phyloP scores from a whole-genome alignment of 208 protist species.

The Acanthamoeba triangularis region DNA sequence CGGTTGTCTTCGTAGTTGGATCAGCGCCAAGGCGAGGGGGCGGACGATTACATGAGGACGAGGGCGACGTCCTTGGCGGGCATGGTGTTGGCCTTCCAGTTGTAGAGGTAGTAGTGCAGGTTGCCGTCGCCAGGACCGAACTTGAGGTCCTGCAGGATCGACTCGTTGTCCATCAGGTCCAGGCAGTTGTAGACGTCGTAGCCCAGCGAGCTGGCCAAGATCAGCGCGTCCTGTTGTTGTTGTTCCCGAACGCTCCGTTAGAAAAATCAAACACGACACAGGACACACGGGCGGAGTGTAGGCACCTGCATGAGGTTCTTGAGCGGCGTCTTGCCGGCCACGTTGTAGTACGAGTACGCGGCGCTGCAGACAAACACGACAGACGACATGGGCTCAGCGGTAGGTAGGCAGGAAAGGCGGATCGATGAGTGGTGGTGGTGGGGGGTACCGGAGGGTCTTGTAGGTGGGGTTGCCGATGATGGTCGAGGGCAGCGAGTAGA shows the following conservation, averaged over 20 bases:
- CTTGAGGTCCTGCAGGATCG: slow-evolving; percentile 96
- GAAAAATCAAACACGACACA: neutral
- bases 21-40: too few species aligned
- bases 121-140: slow-evolving; percentile 98
- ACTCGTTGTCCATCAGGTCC: slow-evolving; percentile 95
- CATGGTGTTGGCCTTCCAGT: slow-evolving; percentile 96
- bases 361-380: slow-evolving; percentile 80
- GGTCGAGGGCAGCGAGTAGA: slow-evolving; percentile 98
- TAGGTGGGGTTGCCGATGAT: slow-evolving; percentile 97
- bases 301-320: slow-evolving; percentile 93
- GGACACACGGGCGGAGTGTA: slow-evolving; percentile 92
- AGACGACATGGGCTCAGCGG: too few species aligned
- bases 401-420: neutral
- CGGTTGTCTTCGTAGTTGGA: too few species aligned
- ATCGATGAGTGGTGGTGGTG: rapidly evolving
- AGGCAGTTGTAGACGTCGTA: slow-evolving; percentile 99
- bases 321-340: slow-evolving; percentile 93
- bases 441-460: slow-evolving; percentile 91
- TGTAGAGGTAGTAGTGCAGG: slow-evolving; percentile 99
- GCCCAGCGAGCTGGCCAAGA: slow-evolving; percentile 82
- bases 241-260: too few species aligned
- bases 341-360: slow-evolving; percentile 98
- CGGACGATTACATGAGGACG: slow-evolving; percentile 94
- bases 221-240: slow-evolving; percentile 71
- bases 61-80: slow-evolving; percentile 93